phyloP scores from a whole-genome alignment of 352 stramenopile species.

The Globisporangium solare region DNA sequence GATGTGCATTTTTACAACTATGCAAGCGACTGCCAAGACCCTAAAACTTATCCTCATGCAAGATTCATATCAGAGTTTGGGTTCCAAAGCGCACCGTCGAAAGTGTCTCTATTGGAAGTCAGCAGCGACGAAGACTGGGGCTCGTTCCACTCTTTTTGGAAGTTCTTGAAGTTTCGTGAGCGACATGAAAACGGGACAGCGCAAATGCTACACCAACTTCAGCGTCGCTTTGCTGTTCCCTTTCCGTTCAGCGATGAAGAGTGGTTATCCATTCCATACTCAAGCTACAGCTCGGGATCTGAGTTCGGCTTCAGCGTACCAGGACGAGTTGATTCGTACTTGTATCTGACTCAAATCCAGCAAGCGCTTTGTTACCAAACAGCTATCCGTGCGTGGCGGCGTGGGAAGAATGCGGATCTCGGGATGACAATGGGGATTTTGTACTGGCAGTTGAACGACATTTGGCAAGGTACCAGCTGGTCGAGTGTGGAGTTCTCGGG shows the following conservation, averaged over 20 bases:
- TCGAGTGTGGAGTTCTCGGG: conserved; percentile 81
- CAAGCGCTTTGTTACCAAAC: conserved; percentile 78
- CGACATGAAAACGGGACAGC: conserved; percentile 71
- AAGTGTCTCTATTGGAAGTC: conserved; percentile 43
- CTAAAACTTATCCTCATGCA: conserved; percentile 56
- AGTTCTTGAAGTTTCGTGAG: conserved; percentile 73
- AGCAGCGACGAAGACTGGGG: conserved; percentile 44
- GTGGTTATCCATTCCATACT: conserved; percentile 33
- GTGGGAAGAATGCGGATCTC: conserved; percentile 40
- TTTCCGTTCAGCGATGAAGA: conserved; percentile 57
- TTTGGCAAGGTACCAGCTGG: conserved; percentile 86
- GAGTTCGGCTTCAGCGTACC: conserved; percentile 34
- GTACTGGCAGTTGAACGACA: conserved; percentile 88
- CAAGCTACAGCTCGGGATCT: conserved; percentile 9
- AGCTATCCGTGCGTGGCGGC: conserved; percentile 66
- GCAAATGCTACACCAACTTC: conserved; percentile 70
- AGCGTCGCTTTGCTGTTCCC: conserved; percentile 63
- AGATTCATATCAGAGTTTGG: conserved; percentile 87
- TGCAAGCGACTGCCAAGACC: conserved; percentile 68
- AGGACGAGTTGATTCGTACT: conserved; percentile 49
- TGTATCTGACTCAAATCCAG: conserved; percentile 78
- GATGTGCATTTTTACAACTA: conserved; percentile 89
- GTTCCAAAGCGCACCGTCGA: conserved; percentile 76
- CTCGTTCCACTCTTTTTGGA: conserved; percentile 72
- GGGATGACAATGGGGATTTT: conserved; percentile 76